phyloP scores from a whole-genome alignment of 1,139 yeast genomes.

The Sugiyamaella novakii region DNA sequence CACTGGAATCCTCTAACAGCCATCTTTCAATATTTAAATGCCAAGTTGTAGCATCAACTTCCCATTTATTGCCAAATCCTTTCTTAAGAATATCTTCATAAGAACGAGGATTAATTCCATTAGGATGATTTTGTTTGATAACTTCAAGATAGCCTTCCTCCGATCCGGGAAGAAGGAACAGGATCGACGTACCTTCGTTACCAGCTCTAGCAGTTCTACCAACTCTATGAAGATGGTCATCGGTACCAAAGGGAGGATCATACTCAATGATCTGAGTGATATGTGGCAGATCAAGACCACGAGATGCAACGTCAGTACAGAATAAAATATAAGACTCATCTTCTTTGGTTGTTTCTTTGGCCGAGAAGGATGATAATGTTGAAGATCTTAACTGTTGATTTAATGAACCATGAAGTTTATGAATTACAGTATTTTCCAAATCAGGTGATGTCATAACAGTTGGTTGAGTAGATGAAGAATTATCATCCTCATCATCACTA shows the following conservation, averaged over 20 bases:
- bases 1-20: conserved; percentile 64
- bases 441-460: conserved; percentile 59
- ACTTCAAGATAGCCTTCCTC: conserved; percentile 81
- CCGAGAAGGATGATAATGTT: conserved; percentile 69
- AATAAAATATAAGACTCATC: conserved; percentile 65
- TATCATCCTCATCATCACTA: conserved; percentile 35
- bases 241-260: conserved; percentile 88
- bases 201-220: conserved; percentile 98
- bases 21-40: conserved; percentile 89
- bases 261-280: conserved; percentile 82
- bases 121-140: conserved; percentile 63
- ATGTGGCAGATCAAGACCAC: conserved; percentile 82
- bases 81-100: conserved; percentile 56
- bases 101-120: conserved; percentile 54
- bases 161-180: conserved; percentile 81
- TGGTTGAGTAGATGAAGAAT: conserved; percentile 30
- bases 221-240: conserved; percentile 91
- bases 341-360: conserved; percentile 36
- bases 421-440: conserved; percentile 56
- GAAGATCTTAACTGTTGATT: conserved; percentile 79
- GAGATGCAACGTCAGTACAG: conserved; percentile 90
- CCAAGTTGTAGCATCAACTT: conserved; percentile 94
- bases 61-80: conserved; percentile 81
- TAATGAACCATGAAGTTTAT: conserved; percentile 87
- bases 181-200: conserved; percentile 66